Evolutionary conservation across 257 asterid genomes (phyloP), one percentile per base, ranked within the genome.

Genomic region (Nicotiana tabacum): DNA sequence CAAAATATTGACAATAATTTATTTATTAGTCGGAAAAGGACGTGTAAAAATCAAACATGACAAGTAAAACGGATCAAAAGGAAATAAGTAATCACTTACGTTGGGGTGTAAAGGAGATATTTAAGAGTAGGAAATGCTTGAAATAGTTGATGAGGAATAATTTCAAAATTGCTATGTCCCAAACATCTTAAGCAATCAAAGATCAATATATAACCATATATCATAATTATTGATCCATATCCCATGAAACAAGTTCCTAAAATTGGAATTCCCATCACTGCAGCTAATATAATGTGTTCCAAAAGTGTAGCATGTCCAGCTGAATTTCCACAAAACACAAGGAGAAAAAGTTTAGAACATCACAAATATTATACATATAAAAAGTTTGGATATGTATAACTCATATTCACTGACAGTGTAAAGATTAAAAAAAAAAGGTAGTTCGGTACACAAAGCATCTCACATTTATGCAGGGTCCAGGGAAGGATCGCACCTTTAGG

Each of bases 301-400:
- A 96, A 88, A 46, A 91, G 82, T 17, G 98, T 83, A n/a, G 89
- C 94, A 87, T 91, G 92, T 43, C 96, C 99, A 89, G 99, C 98
- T 96, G 95, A 83, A 86, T 77, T 62, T 53, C 18, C 17, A 39
- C 13, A 33, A 57, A 67, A 8, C 30, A 66, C 4, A 8, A 16
- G 0, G 39, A 65, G 24, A 72, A 7, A 21, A 9, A 11, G 21
- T 5, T 43, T n/a, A n/a, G 13, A 46, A 0, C 0, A 24, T 12
- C 0, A 68, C 0, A 72, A 24, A 6, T 6, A 48, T 5, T 35
- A 35, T 24, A 27, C 15, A 11, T 51, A 76, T 21, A 17, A 11
- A 43, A 51, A 13, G 16, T 9, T 2, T 12, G 37, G 0, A 46
- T 24, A 21, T 21, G 21, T 21, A 46, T 24, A 24, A 21, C 21